phyloP scores from a whole-genome alignment of 768 basidiomycete species.

The Pisolithus orientalis region DNA sequence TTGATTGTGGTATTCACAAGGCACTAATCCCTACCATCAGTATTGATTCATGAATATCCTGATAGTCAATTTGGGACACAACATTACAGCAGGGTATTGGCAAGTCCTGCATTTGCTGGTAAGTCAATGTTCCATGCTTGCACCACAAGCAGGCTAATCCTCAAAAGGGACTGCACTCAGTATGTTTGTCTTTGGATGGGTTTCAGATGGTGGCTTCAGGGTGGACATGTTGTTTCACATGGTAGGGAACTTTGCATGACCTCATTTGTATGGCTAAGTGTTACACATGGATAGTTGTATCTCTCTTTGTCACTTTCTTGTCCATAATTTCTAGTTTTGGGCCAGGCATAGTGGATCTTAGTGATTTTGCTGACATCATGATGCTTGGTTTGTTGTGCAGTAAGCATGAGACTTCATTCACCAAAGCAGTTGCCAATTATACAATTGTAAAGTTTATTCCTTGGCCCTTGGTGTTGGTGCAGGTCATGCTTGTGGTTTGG shows the following conservation, averaged over 20 bases:
- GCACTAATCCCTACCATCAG: slow-evolving; percentile 27
- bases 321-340: slow-evolving; percentile 76
- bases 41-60: slow-evolving; percentile 69
- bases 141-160: slow-evolving; percentile 60
- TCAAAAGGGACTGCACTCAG: slow-evolving; percentile 81
- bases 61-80: slow-evolving; percentile 39
- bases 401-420: slow-evolving; percentile 21
- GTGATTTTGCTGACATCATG: slow-evolving; percentile 45
- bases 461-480: slow-evolving; percentile 85
- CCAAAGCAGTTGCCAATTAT: not conserved
- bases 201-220: slow-evolving; percentile 84
- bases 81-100: slow-evolving; percentile 59
- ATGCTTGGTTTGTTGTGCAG: slow-evolving; percentile 71
- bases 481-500: slow-evolving; percentile 86
- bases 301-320: slow-evolving; percentile 79
- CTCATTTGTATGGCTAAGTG: slow-evolving; percentile 5
- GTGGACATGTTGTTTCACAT: slow-evolving; percentile 55
- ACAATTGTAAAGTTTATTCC: slow-evolving; percentile 53
- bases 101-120: slow-evolving; percentile 74
- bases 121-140: slow-evolving; percentile 51
- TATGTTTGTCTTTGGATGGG: slow-evolving; percentile 75
- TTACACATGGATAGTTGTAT: slow-evolving; percentile 60
- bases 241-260: slow-evolving; percentile 29
- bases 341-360: slow-evolving; percentile 53
- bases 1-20: not conserved